phyloP scores from a whole-genome alignment of 2,329 filamentous ascomycete species.

The Xylariales sp. region DNA sequence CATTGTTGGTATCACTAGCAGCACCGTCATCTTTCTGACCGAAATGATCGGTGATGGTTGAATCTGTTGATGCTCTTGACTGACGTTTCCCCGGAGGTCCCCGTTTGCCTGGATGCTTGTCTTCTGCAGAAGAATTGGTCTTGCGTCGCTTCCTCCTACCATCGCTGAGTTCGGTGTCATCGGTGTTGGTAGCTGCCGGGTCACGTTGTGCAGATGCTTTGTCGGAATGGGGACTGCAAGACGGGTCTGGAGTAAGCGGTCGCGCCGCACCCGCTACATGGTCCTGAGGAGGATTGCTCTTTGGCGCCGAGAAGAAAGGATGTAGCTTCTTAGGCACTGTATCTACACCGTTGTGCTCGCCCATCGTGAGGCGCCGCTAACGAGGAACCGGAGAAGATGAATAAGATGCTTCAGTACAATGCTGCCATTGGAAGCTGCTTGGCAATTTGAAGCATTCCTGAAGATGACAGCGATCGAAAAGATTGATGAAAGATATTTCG shows the following conservation, averaged over 20 bases:
- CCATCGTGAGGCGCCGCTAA: constrained; percentile 39
- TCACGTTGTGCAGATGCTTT: constrained; percentile 9
- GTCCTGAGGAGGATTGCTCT: constrained; percentile 13
- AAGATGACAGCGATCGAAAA: no score
- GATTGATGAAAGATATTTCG: no score
- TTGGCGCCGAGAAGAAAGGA: constrained; percentile 45
- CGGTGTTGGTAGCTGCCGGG: constrained; percentile 16
- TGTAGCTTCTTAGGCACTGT: constrained; percentile 42
- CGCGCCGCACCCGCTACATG: constrained; percentile 10
- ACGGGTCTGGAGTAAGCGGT: constrained; percentile 26
- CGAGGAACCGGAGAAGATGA: no score
- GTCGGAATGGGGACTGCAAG: constrained; percentile 25
- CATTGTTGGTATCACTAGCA: constrained; percentile 9
- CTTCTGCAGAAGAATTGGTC: constrained; percentile 26
- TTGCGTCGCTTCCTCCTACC: constrained; percentile 39
- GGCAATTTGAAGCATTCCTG: no score
- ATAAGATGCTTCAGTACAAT: no score
- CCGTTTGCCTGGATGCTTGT: constrained; percentile 10
- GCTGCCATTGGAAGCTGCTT: no score
- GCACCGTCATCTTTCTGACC: constrained; percentile 8
- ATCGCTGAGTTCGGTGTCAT: constrained; percentile 21
- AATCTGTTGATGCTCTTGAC: constrained; percentile 12
- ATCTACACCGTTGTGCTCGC: constrained; percentile 26
- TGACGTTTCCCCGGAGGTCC: constrained; percentile 13
- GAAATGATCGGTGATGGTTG: constrained; percentile 16